Percentiles rank a stretch among this genome's conserved stretches.
Evolutionary conservation across 1,284 basidiomycete species (phyloP).

Genomic region (Trametes versicolor): DNA sequence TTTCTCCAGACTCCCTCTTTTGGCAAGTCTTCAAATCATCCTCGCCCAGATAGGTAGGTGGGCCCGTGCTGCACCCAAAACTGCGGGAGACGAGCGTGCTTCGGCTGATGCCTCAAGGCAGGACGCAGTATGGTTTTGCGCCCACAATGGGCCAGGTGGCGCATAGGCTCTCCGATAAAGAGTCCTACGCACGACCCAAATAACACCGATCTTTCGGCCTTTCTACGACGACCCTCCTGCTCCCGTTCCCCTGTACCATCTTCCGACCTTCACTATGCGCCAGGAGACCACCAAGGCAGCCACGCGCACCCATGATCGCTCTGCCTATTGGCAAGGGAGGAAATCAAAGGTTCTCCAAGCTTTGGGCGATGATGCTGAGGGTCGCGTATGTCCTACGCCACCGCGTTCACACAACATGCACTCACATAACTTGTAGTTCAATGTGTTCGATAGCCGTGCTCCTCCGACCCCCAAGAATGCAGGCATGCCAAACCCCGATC

Average conservation of each 20-base stretch:
- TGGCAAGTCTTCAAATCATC: not conserved
- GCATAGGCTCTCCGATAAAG: not conserved
- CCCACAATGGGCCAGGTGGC: constrained; percentile 10
- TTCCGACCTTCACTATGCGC: not conserved
- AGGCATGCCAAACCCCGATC: not conserved
- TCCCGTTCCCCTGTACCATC: not conserved
- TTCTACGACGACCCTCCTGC: not conserved
- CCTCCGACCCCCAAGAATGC: not conserved
- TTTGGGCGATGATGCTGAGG: not conserved
- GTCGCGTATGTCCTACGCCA: not conserved
- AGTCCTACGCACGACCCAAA: not conserved
- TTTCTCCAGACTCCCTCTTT: not conserved
- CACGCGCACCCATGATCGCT: not conserved
- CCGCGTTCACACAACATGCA: not conserved
- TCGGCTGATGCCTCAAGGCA: constrained; percentile 19
- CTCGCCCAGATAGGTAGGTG: constrained; percentile 5
- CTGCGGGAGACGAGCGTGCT: not conserved
- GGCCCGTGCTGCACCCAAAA: constrained; percentile 3
- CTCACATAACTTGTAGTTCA: not conserved
- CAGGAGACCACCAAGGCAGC: not conserved
- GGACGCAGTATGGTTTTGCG: not conserved
- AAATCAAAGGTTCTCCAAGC: not conserved
- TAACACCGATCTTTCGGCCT: constrained; percentile 7
- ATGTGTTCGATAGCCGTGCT: not conserved
- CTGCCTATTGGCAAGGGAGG: not conserved